A percentile compares a stretch with the other conserved stretches of the same genome.
Conservation (phyloP, 306 rosid species). For the Vigna nakashimae region DNA sequence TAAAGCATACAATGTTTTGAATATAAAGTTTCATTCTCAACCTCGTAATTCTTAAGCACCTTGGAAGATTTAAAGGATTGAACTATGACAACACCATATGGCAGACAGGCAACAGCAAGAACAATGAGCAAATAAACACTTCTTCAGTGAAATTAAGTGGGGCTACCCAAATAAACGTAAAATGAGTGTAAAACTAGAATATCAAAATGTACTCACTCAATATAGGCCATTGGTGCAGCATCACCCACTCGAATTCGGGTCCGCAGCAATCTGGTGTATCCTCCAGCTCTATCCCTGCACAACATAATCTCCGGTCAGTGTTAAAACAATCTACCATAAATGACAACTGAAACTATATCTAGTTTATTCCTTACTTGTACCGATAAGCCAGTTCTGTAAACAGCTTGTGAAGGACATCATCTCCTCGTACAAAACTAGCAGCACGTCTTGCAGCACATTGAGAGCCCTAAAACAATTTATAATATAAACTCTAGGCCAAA, state of each 20-base stretch:
- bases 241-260: conserved; percentile 95
- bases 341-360: conserved; percentile 9
- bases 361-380: conserved; percentile 64
- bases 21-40: conserved; percentile 22
- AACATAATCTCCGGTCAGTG: conserved; percentile 40
- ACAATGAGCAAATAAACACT: conserved; percentile 4
- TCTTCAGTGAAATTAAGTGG: background rate
- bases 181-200: conserved; percentile 30
- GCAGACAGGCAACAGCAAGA: conserved; percentile 24
- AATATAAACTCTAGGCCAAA: background rate
- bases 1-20: conserved; percentile 9
- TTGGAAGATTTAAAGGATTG: background rate
- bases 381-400: conserved; percentile 93
- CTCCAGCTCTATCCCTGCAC: conserved; percentile 89
- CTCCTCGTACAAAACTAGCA: conserved; percentile 87
- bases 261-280: conserved; percentile 91
- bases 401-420: conserved; percentile 89
- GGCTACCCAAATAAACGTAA: background rate
- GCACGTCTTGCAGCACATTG: conserved; percentile 85
- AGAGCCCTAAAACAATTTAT: conserved; percentile 63
- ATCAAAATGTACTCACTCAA: conserved; percentile 82
- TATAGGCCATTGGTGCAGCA: conserved; percentile 98
- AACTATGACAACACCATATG: background rate
- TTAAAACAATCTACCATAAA: conserved; percentile 16
- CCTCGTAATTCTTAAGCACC: conserved; percentile 26